Conservation (phyloP, 2,329 filamentous ascomycete genomes). For the Akanthomyces uredinophilus region DNA sequence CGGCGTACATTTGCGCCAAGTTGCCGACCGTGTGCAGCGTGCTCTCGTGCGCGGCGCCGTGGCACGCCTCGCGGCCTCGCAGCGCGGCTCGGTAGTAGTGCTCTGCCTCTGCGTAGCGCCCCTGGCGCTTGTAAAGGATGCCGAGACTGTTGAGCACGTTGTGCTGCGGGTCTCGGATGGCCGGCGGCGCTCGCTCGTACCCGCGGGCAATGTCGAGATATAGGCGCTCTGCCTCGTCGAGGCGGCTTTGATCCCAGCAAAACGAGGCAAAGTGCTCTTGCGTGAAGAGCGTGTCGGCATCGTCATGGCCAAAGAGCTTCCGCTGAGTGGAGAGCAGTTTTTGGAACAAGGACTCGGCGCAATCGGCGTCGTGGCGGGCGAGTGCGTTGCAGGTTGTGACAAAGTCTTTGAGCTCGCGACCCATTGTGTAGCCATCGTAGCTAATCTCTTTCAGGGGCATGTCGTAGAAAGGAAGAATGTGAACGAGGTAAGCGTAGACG, state of each 20-base stretch:
- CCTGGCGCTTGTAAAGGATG: constrained; percentile 1
- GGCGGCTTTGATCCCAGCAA: background rate
- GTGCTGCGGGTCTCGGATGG: background rate
- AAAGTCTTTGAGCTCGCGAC: background rate
- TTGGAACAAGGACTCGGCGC: background rate
- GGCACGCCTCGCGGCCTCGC: background rate
- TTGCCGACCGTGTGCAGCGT: constrained; percentile 3
- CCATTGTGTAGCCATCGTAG: constrained; percentile 10
- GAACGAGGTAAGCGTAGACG: background rate
- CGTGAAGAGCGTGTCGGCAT: constrained; percentile 3
- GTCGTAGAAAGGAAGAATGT: background rate
- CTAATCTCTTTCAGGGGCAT: background rate
- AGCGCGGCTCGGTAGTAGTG: constrained; percentile 1
- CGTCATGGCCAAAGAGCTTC: background rate
- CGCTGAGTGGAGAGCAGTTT: background rate
- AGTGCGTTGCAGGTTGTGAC: background rate
- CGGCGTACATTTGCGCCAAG: constrained; percentile 1
- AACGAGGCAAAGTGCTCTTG: background rate
- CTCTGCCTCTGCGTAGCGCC: background rate
- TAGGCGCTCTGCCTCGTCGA: background rate
- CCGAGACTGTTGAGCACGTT: constrained; percentile 4
- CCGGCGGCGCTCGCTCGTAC: background rate
- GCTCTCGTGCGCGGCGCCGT: background rate
- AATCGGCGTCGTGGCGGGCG: background rate
- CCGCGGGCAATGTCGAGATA: background rate